Evolutionary conservation across 2,329 filamentous ascomycete genomes (phyloP).

Genomic region (Ophiostoma tasmaniense): DNA sequence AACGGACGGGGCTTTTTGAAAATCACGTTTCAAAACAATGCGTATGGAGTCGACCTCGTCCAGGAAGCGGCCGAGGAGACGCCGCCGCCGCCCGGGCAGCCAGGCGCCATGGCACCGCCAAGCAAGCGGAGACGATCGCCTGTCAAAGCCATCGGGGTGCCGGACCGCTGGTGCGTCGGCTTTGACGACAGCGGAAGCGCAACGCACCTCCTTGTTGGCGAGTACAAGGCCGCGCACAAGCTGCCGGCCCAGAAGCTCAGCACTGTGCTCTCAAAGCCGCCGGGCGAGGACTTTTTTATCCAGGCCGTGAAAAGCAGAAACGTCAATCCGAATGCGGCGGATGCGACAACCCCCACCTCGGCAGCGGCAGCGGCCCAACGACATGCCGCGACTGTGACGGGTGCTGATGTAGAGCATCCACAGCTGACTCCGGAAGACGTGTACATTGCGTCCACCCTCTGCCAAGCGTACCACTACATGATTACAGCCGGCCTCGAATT

Average conservation of each 20-base stretch:
- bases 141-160: neutral
- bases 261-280: neutral
- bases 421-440: neutral
- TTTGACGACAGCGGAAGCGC: neutral
- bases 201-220: slow-evolving; percentile 3
- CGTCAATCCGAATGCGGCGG: too few relatives aligned
- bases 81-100: neutral
- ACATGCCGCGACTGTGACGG: neutral
- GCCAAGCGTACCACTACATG: slow-evolving; percentile 16
- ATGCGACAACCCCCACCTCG: neutral
- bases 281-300: slow-evolving; percentile 12
- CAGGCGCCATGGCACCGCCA: neutral
- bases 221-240: slow-evolving; percentile 14
- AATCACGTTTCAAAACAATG: slow-evolving; percentile 12
- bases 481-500: slow-evolving; percentile 11
- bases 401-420: neutral
- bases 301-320: neutral
- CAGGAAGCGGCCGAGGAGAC: neutral
- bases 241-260: neutral
- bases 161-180: slow-evolving; percentile 14
- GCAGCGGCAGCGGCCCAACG: too few relatives aligned
- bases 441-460: slow-evolving; percentile 10
- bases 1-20: neutral
- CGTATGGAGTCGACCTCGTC: neutral
- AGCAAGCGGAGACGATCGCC: slow-evolving; percentile 1